These are phyloP conservation scores for Tetrastigma voinierianum DNA, from an alignment of 164 flowering plant genomes.

Conservation along the genomic window DNA sequence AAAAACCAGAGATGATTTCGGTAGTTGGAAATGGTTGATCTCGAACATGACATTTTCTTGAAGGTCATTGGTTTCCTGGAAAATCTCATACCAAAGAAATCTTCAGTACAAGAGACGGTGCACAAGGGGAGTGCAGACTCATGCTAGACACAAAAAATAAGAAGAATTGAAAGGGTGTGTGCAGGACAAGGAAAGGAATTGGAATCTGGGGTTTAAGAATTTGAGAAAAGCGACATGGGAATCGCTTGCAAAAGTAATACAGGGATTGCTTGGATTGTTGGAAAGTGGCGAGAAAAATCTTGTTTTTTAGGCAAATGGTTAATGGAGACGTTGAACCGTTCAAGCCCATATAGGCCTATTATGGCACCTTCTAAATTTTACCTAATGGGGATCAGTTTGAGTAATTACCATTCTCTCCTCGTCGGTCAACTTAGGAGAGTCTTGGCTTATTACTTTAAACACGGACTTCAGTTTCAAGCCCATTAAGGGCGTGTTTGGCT, in stretches of 20 bases:
- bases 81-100: neutral
- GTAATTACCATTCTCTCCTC: too few relatives aligned
- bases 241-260: neutral
- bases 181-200: neutral
- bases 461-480: too few relatives aligned
- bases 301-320: too few relatives aligned
- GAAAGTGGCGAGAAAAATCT: too few relatives aligned
- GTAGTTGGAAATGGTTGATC: constrained; percentile 15
- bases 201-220: neutral
- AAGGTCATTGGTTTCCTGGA: constrained; percentile 6
- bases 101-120: neutral
- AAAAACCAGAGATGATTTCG: constrained; percentile 30
- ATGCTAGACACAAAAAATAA: neutral
- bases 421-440: too few relatives aligned
- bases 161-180: neutral
- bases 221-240: neutral
- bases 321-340: too few relatives aligned
- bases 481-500: too few relatives aligned
- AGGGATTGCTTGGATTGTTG: too few relatives aligned
- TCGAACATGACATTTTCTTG: constrained; percentile 1
- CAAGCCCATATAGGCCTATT: too few relatives aligned
- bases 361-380: too few relatives aligned
- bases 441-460: too few relatives aligned
- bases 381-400: too few relatives aligned
- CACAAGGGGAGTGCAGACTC: neutral